These are phyloP conservation scores for Castanopsis chinensis DNA, from an alignment of 306 rosid genomes.

Conservation along the genomic window DNA sequence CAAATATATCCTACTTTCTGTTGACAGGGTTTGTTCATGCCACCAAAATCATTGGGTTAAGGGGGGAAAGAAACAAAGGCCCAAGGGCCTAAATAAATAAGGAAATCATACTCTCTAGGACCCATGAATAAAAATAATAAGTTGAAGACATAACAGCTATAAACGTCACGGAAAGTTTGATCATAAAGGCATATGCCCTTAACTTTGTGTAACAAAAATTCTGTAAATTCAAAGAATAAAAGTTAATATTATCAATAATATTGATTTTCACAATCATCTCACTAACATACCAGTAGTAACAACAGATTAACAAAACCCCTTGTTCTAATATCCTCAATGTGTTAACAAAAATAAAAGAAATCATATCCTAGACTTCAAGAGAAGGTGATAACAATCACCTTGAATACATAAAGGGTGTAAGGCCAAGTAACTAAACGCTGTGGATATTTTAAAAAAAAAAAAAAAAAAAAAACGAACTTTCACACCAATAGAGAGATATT, in stretches of 20 bases:
- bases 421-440: constrained; percentile 8
- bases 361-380: not conserved
- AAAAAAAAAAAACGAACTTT: constrained; percentile 16
- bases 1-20: not conserved
- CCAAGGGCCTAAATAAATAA: not conserved
- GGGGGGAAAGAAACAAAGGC: not conserved
- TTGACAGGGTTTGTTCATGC: not conserved
- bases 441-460: not conserved
- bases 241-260: not conserved
- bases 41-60: not conserved
- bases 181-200: not conserved
- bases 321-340: not conserved
- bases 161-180: not conserved
- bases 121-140: not conserved
- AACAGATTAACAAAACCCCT: not conserved
- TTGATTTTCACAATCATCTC: not conserved
- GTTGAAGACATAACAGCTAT: not conserved
- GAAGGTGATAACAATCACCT: not conserved
- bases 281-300: not conserved
- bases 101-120: not conserved
- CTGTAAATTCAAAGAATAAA: not conserved
- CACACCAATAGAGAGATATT: constrained; percentile 15
- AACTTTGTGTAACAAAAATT: not conserved
- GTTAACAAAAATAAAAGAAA: not conserved
- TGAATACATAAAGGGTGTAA: not conserved